phyloP scores from a whole-genome alignment of 495 filamentous ascomycete species.

The Daldinia concentrica region DNA sequence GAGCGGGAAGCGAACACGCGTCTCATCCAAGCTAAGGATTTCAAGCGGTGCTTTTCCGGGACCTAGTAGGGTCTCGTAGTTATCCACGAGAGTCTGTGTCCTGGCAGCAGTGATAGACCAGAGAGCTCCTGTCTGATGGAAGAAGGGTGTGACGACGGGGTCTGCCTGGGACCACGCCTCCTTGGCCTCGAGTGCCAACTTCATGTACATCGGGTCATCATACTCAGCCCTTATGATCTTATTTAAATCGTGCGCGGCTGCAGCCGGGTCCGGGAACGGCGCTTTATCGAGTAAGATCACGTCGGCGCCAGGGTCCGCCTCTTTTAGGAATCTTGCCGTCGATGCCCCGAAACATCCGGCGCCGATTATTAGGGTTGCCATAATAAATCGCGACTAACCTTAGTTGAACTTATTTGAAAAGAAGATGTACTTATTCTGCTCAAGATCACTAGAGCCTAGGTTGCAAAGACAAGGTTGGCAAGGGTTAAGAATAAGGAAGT shows the following conservation, averaged over 20 bases:
- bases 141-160: constrained; percentile 59
- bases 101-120: constrained; percentile 47
- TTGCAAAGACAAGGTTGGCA: too few species aligned
- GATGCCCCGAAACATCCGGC: constrained; percentile 60
- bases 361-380: constrained; percentile 47
- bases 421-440: not conserved
- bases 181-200: constrained; percentile 59
- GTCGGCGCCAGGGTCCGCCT: constrained; percentile 52
- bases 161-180: constrained; percentile 47
- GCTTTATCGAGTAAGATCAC: constrained; percentile 54
- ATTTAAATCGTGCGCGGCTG: constrained; percentile 62
- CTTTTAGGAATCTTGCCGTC: constrained; percentile 55
- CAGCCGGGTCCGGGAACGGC: constrained; percentile 53
- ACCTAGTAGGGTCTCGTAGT: not conserved
- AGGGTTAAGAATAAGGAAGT: not conserved
- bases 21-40: constrained; percentile 41
- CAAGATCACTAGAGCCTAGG: not conserved
- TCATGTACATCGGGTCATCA: constrained; percentile 63
- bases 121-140: constrained; percentile 60
- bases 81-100: not conserved
- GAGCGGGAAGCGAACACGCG: constrained; percentile 48
- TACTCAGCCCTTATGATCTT: constrained; percentile 67
- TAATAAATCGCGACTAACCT: not conserved
- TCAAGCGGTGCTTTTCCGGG: not conserved
- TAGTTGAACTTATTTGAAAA: not conserved